Evolutionary conservation across 2,329 filamentous ascomycete species (phyloP), one percentile per base, ranked within the genome.

Genomic region (Coniosporium tulheliwenetii): DNA sequence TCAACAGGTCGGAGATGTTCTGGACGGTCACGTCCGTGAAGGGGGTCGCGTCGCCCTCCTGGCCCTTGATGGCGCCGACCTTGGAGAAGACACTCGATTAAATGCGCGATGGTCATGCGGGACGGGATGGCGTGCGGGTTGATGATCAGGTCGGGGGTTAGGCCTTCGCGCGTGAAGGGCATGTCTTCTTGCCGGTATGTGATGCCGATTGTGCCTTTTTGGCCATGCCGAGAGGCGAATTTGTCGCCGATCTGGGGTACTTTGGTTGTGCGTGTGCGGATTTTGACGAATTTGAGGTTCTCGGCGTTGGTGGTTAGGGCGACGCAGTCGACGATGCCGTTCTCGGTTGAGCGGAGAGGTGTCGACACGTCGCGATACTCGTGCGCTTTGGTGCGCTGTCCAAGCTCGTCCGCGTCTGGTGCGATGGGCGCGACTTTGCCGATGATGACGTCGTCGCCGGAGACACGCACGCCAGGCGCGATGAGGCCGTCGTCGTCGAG

Each of bases 21-120:
- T 95, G 87, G 45, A 98, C 89, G 0, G 91, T 98, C 46, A 98
- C 86, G 51, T 95, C 89, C 8, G 91, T 96, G 60, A 98, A 98
- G 0, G 93, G 91, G 0, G 91, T 98, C 1, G 91, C 91, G 55
- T 98, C 93, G 52, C 91, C 93, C 66, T 98, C 91, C 62, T 86
- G 84, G 36, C 91, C 93, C 62, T 87, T 84, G 15, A 98, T 72
- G 2, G 91, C 84, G 1, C 86, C 85, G 31, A 98, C 91, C 61
- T 98, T 98, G 60, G 85, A 93, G 42, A 98, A 96, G 74, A 73
- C 91, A 98, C 70, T 98, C 91, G 59, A 98, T 93, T 75, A 98
- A 87, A 72, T 98, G 91, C 53, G 91, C 91, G 78, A 98, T 98
- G 2, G 93, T 98, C 91, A 98, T 98, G 76, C 91, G 91, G 41